Evolutionary conservation across 2,329 filamentous ascomycete genomes (phyloP), one percentile per base, ranked within the genome.

Genomic region (Botrytis pseudocinerea): DNA sequence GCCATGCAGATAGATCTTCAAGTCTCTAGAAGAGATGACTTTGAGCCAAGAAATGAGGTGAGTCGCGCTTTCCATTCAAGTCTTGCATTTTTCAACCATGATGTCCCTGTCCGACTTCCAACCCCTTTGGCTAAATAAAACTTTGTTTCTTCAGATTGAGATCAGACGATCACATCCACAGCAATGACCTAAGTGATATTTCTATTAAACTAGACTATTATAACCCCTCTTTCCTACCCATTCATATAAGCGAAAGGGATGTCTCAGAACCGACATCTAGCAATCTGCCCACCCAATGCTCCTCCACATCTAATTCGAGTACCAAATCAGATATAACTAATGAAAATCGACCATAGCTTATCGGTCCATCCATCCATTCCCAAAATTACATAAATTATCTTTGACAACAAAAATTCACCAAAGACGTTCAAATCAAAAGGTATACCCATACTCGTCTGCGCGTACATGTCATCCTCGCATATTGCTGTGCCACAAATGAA

Each of bases 391-490:
- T 16, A 3, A 25, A n/a, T 14, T n/a, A n/a, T n/a, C 48, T n/a
- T n/a, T 54, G 5, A 54, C 5, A 12, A n/a, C n/a, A 4, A 14
- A 54, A 12, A 54, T n/a, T n/a, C 4, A 54, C n/a, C 0, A 6
- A 10, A 38, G 35, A n/a, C 22, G 25, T 38, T 38, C 10, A 60
- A 14, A 60, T 20, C 38, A 25, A 40, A 62, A 62, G 14, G 7
- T 42, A 5, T 25, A 38, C 8, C 38, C 38, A 38, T 38, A n/a
- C 35, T 16, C 60, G 14, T 42, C 59, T 20, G 32, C 2, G 3
- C 35, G 60, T 42, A 40, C 38, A 62, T n/a, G 25, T 62, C 60
- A 62, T 62, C 38, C 38, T 62, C 60, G 60, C 60, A n/a, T 62
- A 62, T 28, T 42, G 2, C 60, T 62, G 38, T 42, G 38, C 14